Base-by-base conservation (phyloP, 2,329 filamentous ascomycete species). In the Neodidymelliopsis sp. region DNA sequence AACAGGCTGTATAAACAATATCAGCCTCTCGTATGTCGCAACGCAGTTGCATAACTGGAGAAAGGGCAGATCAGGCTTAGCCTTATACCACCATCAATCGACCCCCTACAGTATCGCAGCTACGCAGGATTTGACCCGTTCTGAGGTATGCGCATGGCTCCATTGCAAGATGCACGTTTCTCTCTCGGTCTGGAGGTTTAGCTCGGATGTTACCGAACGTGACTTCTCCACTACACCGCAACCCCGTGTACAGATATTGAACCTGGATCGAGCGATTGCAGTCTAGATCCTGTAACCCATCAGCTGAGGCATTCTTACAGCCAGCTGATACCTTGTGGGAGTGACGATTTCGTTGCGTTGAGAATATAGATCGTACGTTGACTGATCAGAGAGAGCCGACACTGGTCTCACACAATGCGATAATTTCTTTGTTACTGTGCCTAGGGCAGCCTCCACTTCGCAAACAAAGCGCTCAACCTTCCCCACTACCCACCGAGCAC, bases 111-210 rank as follows among this genome's bases (percentile, higher is more conserved):
- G 29, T 25, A 36, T 50, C 40, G 35, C n/a, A n/a, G 16, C 38
- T 30, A 15, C n/a, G 23, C 34, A 23, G 11, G 11, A 10, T 13
- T 12, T 3, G 11, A 23, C 7, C 38, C 27, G 39, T 44, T 34
- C 39, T 39, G 16, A 34, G 12, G n/a, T 35, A 15, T 44, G 19
- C 23, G 28, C 39, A 43, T 43, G 35, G 16, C 13, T 13, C 28
- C 13, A 23, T 10, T 34, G 13, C n/a, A n/a, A n/a, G n/a, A n/a
- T 34, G 34, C 13, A 2, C 15, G 13, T 31, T 18, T n/a, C 29
- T 11, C 18, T 27, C 5, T 42, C 30, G 33, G 11, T 37, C 25
- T 41, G 31, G 9, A 41, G 13, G 18, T 20, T 31, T 31, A 22
- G 22, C 24, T 29, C 34, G 27, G 13, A 24, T 20, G 23, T 15